Percentiles rank a stretch among this genome's conserved stretches.
These are phyloP conservation scores for Talaromyces trachyspermus DNA, from an alignment of 495 filamentous ascomycete genomes.

Conservation along the genomic window DNA sequence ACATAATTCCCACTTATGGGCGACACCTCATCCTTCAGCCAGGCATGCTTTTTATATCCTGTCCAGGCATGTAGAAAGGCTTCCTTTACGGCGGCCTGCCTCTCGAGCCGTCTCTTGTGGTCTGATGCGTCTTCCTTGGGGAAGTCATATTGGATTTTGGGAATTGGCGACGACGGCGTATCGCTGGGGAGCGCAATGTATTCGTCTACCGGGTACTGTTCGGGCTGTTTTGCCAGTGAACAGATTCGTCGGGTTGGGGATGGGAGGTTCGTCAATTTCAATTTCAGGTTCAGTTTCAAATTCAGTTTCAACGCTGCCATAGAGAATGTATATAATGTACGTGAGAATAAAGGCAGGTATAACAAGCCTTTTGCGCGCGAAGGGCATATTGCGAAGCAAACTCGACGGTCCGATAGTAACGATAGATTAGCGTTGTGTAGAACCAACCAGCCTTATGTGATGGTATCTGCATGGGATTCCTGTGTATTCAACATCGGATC, in stretches of 20 bases:
- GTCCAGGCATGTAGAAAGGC: slow-evolving; percentile 68
- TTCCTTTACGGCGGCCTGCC: slow-evolving; percentile 53
- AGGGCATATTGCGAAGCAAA: not conserved
- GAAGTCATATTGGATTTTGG: slow-evolving; percentile 47
- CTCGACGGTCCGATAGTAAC: too few species aligned
- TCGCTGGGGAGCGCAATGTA: slow-evolving; percentile 40
- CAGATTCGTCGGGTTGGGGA: not conserved
- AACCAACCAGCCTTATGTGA: too few species aligned
- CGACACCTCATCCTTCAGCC: slow-evolving; percentile 69
- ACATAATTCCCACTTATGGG: slow-evolving; percentile 51
- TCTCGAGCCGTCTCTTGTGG: slow-evolving; percentile 20
- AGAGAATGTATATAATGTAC: slow-evolving; percentile 24
- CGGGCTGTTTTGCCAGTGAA: slow-evolving; percentile 35
- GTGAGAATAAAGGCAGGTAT: slow-evolving; percentile 22
- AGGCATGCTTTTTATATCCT: slow-evolving; percentile 69
- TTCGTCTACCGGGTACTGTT: slow-evolving; percentile 40
- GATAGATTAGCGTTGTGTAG: too few species aligned
- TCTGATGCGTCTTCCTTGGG: slow-evolving; percentile 30
- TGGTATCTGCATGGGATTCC: too few species aligned
- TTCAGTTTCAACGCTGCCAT: slow-evolving; percentile 16
- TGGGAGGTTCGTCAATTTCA: not conserved
- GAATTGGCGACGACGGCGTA: slow-evolving; percentile 27
- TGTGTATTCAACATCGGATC: not conserved
- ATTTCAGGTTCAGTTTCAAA: slow-evolving; percentile 9
- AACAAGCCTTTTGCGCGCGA: slow-evolving; percentile 18